phyloP scores from a whole-genome alignment of 345 rosid species.

The Clarkia xantiana region DNA sequence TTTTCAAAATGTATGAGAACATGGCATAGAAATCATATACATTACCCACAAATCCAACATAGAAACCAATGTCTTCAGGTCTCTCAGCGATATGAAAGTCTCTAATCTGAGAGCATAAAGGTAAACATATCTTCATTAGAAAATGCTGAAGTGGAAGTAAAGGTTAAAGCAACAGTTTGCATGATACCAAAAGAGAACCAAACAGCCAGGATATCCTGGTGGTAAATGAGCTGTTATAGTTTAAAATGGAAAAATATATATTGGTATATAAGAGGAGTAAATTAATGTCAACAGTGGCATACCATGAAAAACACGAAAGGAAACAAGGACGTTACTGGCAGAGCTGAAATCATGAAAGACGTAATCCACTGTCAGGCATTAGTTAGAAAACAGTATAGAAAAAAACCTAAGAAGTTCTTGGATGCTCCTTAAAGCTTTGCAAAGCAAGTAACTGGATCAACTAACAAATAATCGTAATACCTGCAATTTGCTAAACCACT shows the following conservation, averaged over 20 bases:
- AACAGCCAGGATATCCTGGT: neutral
- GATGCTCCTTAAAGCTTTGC: no score
- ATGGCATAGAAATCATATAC: neutral
- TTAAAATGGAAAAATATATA: no score
- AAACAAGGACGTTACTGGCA: slow-evolving; percentile 10
- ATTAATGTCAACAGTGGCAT: neutral
- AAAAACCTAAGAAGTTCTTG: no score
- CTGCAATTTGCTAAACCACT: no score
- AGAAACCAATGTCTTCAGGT: slow-evolving; percentile 17
- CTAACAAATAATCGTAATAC: no score
- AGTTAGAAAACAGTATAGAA: no score
- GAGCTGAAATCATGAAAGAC: slow-evolving; percentile 7
- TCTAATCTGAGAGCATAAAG: slow-evolving; percentile 9
- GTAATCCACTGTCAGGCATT: no score
- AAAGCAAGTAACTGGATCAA: no score
- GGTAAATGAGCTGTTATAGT: no score
- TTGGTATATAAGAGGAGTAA: no score
- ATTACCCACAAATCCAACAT: slow-evolving; percentile 17
- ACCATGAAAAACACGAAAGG: slow-evolving; percentile 18
- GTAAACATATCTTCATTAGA: neutral
- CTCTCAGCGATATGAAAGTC: slow-evolving; percentile 16
- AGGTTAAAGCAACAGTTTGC: neutral
- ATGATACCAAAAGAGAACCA: neutral
- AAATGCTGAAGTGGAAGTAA: neutral
- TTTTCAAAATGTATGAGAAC: neutral